Percentiles rank a stretch among this genome's conserved stretches.
These are phyloP conservation scores for Thelephora terrestris DNA, from an alignment of 1,284 basidiomycete species.

Conservation along the genomic window DNA sequence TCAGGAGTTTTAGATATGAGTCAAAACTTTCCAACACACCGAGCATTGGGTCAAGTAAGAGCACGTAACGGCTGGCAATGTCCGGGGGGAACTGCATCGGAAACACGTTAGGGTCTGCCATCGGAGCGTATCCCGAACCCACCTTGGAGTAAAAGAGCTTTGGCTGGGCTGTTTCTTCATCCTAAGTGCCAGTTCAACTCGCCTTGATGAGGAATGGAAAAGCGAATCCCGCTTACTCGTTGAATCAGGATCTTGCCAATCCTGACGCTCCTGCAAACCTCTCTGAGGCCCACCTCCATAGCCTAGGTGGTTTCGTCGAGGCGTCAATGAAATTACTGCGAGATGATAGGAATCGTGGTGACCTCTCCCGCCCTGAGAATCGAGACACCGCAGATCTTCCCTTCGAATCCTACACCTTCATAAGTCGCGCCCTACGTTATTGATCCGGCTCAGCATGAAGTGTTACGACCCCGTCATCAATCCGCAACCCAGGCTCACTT, in stretches of 20 bases:
- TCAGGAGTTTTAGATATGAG: neutral
- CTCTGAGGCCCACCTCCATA: conserved; percentile 90
- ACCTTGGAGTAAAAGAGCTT: conserved; percentile 88
- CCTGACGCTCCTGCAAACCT: conserved; percentile 86
- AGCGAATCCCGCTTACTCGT: conserved; percentile 39
- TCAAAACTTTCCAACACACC: conserved; percentile 37
- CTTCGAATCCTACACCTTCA: conserved; percentile 85
- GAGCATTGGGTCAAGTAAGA: conserved; percentile 96
- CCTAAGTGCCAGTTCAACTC: conserved; percentile 34
- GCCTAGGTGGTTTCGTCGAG: conserved; percentile 42
- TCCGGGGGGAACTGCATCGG: conserved; percentile 78
- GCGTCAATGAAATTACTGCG: neutral
- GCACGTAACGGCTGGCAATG: conserved; percentile 84
- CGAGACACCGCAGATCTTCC: conserved; percentile 91
- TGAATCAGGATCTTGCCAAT: conserved; percentile 95
- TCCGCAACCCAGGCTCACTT: conserved; percentile 21
- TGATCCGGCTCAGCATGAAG: conserved; percentile 1
- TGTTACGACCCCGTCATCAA: neutral
- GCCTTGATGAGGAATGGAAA: neutral
- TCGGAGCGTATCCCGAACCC: conserved; percentile 4
- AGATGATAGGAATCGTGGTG: conserved; percentile 10
- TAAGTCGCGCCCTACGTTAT: conserved; percentile 61
- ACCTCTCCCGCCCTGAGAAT: conserved; percentile 86
- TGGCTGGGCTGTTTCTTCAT: conserved; percentile 84
- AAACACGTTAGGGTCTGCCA: neutral